Conservation (phyloP, 148 eudicot species). For the Rhododendron williamsianum region DNA sequence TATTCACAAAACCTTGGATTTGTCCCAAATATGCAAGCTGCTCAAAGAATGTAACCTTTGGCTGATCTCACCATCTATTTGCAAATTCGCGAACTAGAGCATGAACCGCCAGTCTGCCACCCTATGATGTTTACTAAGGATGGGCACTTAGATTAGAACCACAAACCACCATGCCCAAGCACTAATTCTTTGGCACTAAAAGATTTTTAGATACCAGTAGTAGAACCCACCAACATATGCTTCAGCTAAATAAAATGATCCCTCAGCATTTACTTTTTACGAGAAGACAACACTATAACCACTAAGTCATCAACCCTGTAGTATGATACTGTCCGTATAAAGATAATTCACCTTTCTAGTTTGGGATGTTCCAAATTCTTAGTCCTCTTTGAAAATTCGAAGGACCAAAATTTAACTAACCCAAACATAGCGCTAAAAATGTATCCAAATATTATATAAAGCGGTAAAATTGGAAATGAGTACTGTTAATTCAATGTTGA, state of each 20-base stretch:
- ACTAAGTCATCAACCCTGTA: neutral
- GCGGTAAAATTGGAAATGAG: neutral
- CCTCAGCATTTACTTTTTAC: no score
- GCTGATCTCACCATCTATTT: neutral
- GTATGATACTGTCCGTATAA: neutral
- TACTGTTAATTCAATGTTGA: neutral
- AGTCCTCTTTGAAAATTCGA: neutral
- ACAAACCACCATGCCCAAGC: neutral
- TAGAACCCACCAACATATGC: neutral
- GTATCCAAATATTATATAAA: neutral
- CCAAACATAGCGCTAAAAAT: neutral
- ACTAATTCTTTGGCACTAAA: neutral
- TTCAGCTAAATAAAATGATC: neutral
- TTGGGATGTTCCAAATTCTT: neutral
- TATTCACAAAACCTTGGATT: neutral
- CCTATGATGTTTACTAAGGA: neutral
- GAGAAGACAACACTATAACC: neutral
- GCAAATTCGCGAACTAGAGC: neutral
- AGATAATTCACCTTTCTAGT: neutral
- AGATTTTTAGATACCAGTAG: neutral
- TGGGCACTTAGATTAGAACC: neutral
- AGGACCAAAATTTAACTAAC: neutral
- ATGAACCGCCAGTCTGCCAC: neutral
- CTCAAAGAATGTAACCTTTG: neutral
- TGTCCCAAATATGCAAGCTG: neutral